Conservation (phyloP, 2,329 filamentous ascomycete genomes). For the Colletotrichum tabaci region DNA sequence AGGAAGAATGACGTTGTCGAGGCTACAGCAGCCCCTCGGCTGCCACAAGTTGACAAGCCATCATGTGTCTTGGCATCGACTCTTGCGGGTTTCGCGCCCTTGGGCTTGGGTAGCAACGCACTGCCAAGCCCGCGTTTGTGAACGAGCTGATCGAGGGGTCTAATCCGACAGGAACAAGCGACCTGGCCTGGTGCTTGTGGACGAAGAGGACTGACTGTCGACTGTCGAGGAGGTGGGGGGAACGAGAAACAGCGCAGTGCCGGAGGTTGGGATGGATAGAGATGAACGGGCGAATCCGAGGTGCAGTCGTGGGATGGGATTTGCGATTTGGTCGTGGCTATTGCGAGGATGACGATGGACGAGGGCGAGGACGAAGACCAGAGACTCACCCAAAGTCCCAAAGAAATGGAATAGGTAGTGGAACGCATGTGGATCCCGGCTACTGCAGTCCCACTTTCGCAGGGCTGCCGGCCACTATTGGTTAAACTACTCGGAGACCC, state of each 20-base stretch:
- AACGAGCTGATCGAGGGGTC: slow-evolving; percentile 12
- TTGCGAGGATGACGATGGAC: background rate
- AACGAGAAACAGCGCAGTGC: background rate
- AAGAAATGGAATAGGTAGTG: background rate
- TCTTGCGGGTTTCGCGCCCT: background rate
- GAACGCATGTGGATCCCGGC: background rate
- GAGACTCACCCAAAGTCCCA: too few species aligned
- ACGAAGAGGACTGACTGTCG: background rate
- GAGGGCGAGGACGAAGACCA: background rate
- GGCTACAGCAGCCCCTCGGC: slow-evolving; percentile 21
- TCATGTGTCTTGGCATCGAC: background rate
- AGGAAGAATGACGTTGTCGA: slow-evolving; percentile 25
- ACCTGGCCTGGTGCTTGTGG: background rate
- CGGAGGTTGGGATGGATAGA: background rate
- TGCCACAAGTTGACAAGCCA: background rate
- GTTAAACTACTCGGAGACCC: background rate
- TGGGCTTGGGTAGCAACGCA: slow-evolving; percentile 20
- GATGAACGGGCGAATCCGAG: slow-evolving; percentile 5
- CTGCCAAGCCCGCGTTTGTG: background rate
- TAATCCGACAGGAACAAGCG: background rate
- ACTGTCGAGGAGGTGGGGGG: background rate
- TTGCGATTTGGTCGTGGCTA: background rate
- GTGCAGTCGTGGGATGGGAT: background rate
- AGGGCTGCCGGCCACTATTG: slow-evolving; percentile 12
- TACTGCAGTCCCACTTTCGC: background rate